Evolutionary conservation across 2,329 filamentous ascomycete species (phyloP), one percentile per base, ranked within the genome.

Genomic region (Penicillium sp.): DNA sequence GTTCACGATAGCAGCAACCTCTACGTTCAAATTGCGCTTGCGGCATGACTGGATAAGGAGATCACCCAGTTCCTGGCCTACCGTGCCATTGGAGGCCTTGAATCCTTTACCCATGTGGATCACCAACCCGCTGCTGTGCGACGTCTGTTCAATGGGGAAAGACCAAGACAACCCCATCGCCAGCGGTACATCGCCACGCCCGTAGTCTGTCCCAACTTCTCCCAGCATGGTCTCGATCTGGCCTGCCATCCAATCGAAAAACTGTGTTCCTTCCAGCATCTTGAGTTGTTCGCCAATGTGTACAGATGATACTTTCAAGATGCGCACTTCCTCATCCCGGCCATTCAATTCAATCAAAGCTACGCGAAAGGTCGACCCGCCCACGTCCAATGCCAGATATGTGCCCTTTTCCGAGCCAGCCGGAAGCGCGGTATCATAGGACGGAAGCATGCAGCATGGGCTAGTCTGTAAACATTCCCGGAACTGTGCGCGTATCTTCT

Each of bases 231-330:
- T 76, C 42, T 79, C 78, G 55, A 88, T 85, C 57, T 80, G 79
- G 46, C 76, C 76, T 6, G 84, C 85, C 80, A 88, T 86, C 85
- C 85, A 88, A 66, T 86, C 83, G 66, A 87, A 88, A 69, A 88
- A 87, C 1, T 76, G 74, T 24, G 76, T 77, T 2, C 84, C 85
- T 55, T 78, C 74, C 57, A 87, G 70, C 44, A 77, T 70, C 50
- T 83, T 81, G 47, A 86, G 79, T 14, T 72, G 66, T 58, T 83
- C 79, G 65, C 85, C 81, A 60, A 88, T 87, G 47, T 74, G 74
- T 62, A 79, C 82, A 43, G 78, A 80, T 37, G 78, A 76, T 70
- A 84, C 82, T 55, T 76, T 76, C 50, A 82, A 72, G 53, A 86
- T 84, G 56, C 78, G 76, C 78, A 87, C 80, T 32, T 72, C 74